A percentile compares a stretch with the other conserved stretches of the same genome.
Evolutionary conservation across 1,139 yeast species (phyloP).

Genomic region (Kurtzmaniella quercitrusa): DNA sequence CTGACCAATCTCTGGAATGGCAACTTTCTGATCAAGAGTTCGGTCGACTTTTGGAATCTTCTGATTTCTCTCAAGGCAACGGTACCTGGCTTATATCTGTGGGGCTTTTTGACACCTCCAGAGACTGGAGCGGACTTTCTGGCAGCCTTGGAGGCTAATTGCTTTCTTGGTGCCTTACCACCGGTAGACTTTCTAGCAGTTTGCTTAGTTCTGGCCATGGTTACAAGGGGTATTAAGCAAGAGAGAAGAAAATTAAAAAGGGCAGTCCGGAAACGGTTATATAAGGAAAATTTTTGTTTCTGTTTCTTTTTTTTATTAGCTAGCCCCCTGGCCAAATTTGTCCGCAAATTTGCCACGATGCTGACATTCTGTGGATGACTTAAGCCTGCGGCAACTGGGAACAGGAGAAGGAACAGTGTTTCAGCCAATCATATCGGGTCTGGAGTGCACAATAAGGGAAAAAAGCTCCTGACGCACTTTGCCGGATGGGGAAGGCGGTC

Average conservation of each 20-base stretch:
- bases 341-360: background rate
- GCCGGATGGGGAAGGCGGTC: background rate
- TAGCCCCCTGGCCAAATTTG: background rate
- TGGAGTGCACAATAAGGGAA: background rate
- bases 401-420: background rate
- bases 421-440: background rate
- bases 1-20: slow-evolving; percentile 49
- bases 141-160: slow-evolving; percentile 51
- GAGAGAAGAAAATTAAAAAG: background rate
- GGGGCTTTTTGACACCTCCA: slow-evolving; percentile 52
- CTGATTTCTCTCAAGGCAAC: slow-evolving; percentile 53
- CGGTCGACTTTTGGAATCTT: slow-evolving; percentile 51
- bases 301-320: background rate
- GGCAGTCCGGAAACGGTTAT: background rate
- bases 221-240: slow-evolving; percentile 5
- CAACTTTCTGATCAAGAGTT: slow-evolving; percentile 48
- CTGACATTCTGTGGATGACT: background rate
- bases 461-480: background rate
- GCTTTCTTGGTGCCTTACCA: slow-evolving; percentile 54
- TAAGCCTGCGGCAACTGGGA: background rate
- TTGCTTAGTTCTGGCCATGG: slow-evolving; percentile 52
- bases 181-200: slow-evolving; percentile 54
- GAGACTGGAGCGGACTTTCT: slow-evolving; percentile 51
- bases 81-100: slow-evolving; percentile 55
- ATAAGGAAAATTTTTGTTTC: background rate